A percentile compares a stretch with the other conserved stretches of the same genome.
These are phyloP conservation scores for Plasmodium adleri DNA, from an alignment of 169 alveolate genomes.

Conservation along the genomic window DNA sequence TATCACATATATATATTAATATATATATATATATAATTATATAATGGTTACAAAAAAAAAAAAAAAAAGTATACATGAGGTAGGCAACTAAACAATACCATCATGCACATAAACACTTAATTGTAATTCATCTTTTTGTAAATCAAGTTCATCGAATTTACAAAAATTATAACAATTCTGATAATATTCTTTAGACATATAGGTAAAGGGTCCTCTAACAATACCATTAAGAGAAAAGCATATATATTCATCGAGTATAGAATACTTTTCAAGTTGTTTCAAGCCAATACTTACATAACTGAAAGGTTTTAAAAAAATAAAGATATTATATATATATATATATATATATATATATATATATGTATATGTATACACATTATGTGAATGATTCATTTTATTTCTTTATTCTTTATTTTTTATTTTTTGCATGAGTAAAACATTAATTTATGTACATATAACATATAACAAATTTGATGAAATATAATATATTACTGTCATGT, in stretches of 20 bases:
- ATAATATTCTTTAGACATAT: conserved; percentile 70
- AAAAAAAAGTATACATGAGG: background rate
- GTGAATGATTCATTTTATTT: too few relatives aligned
- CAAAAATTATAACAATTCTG: conserved; percentile 67
- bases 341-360: background rate
- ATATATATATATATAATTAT: background rate
- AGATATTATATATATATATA: background rate
- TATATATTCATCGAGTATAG: conserved; percentile 61
- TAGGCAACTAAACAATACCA: conserved; percentile 42
- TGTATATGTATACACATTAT: background rate
- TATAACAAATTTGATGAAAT: too few relatives aligned
- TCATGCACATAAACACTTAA: conserved; percentile 70
- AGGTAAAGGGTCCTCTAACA: conserved; percentile 60
- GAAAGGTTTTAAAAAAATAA: background rate
- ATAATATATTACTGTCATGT: too few relatives aligned
- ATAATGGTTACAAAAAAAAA: background rate
- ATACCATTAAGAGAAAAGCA: conserved; percentile 68
- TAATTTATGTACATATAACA: too few relatives aligned
- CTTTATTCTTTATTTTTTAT: too few relatives aligned
- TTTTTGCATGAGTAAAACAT: too few relatives aligned
- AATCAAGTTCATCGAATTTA: conserved; percentile 58
- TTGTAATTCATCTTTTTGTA: conserved; percentile 70
- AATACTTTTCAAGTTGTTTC: conserved; percentile 62
- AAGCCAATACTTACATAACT: conserved; percentile 73
- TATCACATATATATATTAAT: too few relatives aligned